Percentiles rank a stretch among this genome's conserved stretches.
Evolutionary conservation across 441 rosid species (phyloP).

Genomic region (Omphalea diandra): DNA sequence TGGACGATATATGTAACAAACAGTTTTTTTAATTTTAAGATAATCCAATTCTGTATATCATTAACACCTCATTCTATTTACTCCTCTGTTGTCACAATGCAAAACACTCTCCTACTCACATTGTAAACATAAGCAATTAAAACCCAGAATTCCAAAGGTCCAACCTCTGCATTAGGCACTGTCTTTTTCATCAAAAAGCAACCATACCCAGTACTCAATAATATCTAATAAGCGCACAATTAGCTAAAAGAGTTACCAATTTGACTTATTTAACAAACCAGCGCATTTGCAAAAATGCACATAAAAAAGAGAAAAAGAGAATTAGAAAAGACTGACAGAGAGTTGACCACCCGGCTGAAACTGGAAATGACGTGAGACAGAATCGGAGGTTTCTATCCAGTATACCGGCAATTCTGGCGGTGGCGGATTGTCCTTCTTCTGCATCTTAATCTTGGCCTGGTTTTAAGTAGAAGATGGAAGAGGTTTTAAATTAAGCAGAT

Average conservation of each 20-base stretch:
- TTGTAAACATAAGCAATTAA: neutral
- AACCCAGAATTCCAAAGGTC: neutral
- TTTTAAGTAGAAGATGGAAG: neutral
- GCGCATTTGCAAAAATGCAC: constrained; percentile 19
- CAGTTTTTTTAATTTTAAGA: too few relatives aligned
- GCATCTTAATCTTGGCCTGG: constrained; percentile 54
- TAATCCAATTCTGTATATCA: neutral
- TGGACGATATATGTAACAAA: too few relatives aligned
- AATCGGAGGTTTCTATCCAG: constrained; percentile 75
- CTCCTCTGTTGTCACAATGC: neutral
- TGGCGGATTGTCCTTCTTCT: constrained; percentile 44
- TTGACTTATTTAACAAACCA: too few relatives aligned
- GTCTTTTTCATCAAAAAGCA: neutral
- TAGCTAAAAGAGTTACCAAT: too few relatives aligned
- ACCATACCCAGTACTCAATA: neutral
- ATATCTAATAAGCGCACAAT: neutral
- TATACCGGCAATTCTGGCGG: constrained; percentile 35
- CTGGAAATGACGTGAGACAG: constrained; percentile 62
- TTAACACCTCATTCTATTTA: neutral
- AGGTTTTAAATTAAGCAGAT: neutral
- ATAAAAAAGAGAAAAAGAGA: neutral
- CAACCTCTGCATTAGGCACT: neutral
- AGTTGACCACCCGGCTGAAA: constrained; percentile 72
- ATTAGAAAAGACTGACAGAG: constrained; percentile 52
- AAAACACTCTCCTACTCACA: neutral